These are phyloP conservation scores for Colletotrichum aenigma DNA, from an alignment of 2,329 filamentous ascomycete genomes.

Conservation along the genomic window DNA sequence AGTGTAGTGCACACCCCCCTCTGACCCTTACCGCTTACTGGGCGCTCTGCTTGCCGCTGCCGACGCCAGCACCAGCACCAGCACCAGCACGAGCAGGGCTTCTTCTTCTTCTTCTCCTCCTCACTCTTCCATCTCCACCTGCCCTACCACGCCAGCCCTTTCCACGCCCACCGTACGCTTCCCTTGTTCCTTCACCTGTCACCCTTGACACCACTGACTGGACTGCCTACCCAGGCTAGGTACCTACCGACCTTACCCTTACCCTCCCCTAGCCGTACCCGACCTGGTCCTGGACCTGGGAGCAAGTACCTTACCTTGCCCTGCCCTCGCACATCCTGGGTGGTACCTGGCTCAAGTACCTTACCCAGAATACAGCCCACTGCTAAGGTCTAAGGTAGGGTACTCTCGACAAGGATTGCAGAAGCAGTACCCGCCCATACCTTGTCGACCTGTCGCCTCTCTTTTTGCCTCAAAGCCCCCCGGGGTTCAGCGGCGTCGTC, in stretches of 20 bases:
- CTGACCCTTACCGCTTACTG: not conserved
- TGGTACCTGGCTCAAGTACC: not conserved
- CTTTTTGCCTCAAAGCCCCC: conserved; percentile 1
- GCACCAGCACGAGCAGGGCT: not conserved
- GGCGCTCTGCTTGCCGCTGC: not conserved
- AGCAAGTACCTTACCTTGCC: not conserved
- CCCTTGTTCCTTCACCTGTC: not conserved
- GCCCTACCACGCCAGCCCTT: not conserved
- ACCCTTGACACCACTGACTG: not conserved
- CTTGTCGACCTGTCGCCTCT: conserved; percentile 1
- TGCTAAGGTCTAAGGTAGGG: not conserved
- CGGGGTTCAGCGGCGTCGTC: conserved; percentile 5
- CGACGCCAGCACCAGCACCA: not conserved
- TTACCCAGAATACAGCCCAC: not conserved
- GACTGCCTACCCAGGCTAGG: not conserved
- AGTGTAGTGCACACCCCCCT: not conserved
- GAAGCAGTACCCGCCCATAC: not conserved
- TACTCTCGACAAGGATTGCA: not conserved
- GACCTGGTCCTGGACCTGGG: not conserved
- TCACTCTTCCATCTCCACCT: not conserved
- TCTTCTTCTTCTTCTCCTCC: not conserved
- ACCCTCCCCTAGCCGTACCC: not conserved
- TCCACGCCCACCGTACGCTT: not conserved
- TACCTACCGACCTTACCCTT: not conserved
- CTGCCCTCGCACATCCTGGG: not conserved